Evolutionary conservation across 495 filamentous ascomycete genomes (phyloP), one percentile per base, ranked within the genome.

Genomic region (Trichocladium antarcticum): DNA sequence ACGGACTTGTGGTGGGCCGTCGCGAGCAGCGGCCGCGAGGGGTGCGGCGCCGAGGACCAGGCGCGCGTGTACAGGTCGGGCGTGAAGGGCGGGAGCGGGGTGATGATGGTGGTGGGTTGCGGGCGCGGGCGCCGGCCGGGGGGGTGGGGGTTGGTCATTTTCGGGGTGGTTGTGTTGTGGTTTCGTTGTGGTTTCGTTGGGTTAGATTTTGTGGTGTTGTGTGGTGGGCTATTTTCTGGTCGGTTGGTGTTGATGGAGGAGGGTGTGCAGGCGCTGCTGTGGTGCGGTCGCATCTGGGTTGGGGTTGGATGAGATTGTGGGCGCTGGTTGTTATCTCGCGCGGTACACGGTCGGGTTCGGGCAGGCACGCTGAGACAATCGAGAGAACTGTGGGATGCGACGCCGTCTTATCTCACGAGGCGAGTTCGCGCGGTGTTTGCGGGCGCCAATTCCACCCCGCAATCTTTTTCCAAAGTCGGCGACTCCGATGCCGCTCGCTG

Each of bases 41-140:
- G 90, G 68, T 98, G 93, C 0, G 88, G 84, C 32, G 83, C 70
- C 36, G 86, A 82, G 35, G 79, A 75, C 92, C 92, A 98, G 45
- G 87, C 79, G 52, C 92, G 85, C 56, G 87, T 76, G 51, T 79
- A 81, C n/a, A 89, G 74, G 43, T 81, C 78, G 14, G 83, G 81
- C 28, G 70, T 68, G 67, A 87, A 75, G 29, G 76, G 68, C 42
- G 67, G 57, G 3, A 75, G 60, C 7, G 67, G 64, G 47, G 49
- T 42, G 42, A 62, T 47, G 37, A 27, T 3, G 24, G 24, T 8
- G 24, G 22, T 2, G 7, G 31, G 9, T 42, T 27, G 21, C 27
- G 12, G 16, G 5, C 3, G 34, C 27, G 22, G 41, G 45, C 15
- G 32, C 8, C 31, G 36, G 39, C 37, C 7, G 41, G 16, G 19